A percentile compares a stretch with the other conserved stretches of the same genome.
phyloP scores from a whole-genome alignment of 2,329 filamentous ascomycete genomes.

The Aspergillus cejpii region DNA sequence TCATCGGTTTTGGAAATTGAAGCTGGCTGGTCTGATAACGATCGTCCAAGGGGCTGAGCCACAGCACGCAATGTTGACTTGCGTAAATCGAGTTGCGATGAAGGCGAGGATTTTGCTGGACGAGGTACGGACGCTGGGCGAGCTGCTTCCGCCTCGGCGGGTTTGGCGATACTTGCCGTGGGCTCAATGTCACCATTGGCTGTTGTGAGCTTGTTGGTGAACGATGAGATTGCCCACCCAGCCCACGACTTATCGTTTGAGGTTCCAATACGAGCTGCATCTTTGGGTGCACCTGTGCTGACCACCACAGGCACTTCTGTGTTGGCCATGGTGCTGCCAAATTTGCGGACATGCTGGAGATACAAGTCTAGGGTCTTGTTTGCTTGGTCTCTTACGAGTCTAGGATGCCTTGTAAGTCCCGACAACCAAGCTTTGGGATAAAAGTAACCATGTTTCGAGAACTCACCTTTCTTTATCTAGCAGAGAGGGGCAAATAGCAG shows the following conservation, averaged over 20 bases:
- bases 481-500: slow-evolving; percentile 72
- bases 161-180: slow-evolving; percentile 43
- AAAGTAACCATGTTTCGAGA: not conserved
- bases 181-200: slow-evolving; percentile 81
- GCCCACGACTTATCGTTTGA: slow-evolving; percentile 72
- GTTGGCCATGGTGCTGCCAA: slow-evolving; percentile 70
- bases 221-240: slow-evolving; percentile 97
- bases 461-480: slow-evolving; percentile 84
- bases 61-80: slow-evolving; percentile 22
- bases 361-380: slow-evolving; percentile 85
- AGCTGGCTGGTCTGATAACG: slow-evolving; percentile 38
- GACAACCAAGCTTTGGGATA: not conserved
- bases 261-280: slow-evolving; percentile 69
- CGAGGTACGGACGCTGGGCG: slow-evolving; percentile 48
- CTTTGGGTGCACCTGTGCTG: slow-evolving; percentile 40
- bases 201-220: slow-evolving; percentile 84
- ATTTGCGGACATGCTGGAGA: slow-evolving; percentile 73
- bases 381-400: slow-evolving; percentile 79
- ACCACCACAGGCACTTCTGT: slow-evolving; percentile 63
- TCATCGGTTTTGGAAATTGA: slow-evolving; percentile 43
- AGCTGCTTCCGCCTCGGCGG: slow-evolving; percentile 38
- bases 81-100: slow-evolving; percentile 17
- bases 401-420: slow-evolving; percentile 19
- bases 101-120: slow-evolving; percentile 29
- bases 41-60: slow-evolving; percentile 29